Evolutionary conservation across 2,329 filamentous ascomycete species (phyloP).

Genomic region (Fonsecaea monophora): DNA sequence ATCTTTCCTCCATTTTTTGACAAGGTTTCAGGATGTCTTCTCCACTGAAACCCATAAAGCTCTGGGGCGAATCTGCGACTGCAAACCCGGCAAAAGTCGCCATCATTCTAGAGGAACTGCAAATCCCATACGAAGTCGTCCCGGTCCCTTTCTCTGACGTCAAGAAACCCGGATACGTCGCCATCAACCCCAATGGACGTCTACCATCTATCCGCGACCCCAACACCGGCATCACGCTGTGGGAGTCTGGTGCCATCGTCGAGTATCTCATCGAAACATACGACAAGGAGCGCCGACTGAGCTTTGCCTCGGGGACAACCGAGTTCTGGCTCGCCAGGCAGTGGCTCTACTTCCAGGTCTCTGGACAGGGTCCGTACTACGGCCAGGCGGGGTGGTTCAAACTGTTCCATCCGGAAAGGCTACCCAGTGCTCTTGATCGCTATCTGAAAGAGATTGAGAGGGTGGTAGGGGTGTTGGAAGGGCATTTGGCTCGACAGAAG

Average conservation of each 20-base stretch:
- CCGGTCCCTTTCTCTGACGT: constrained; percentile 39
- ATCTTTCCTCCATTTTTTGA: too few relatives aligned
- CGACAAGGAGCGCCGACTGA: constrained; percentile 50
- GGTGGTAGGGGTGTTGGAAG: constrained; percentile 54
- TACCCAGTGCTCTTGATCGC: constrained; percentile 52
- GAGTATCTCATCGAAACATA: constrained; percentile 55
- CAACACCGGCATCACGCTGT: constrained; percentile 49
- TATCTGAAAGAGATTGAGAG: constrained; percentile 55
- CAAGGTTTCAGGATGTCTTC: constrained; percentile 19
- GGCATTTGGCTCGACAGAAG: constrained; percentile 42
- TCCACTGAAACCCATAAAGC: constrained; percentile 34
- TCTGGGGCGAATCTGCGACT: constrained; percentile 23
- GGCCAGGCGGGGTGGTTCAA: constrained; percentile 56
- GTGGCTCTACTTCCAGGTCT: constrained; percentile 55
- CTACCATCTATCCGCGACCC: constrained; percentile 47
- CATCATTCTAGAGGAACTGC: constrained; percentile 45
- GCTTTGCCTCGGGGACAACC: constrained; percentile 43
- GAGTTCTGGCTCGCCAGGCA: constrained; percentile 52
- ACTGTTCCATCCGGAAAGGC: constrained; percentile 51
- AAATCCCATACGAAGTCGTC: constrained; percentile 43
- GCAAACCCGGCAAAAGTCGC: constrained; percentile 42
- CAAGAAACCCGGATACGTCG: constrained; percentile 36
- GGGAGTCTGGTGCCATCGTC: constrained; percentile 56
- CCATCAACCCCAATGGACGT: constrained; percentile 42
- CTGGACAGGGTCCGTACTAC: constrained; percentile 58